These are phyloP conservation scores for Lagenidium sp. DNA, from an alignment of 352 stramenopile genomes.

Conservation along the genomic window DNA sequence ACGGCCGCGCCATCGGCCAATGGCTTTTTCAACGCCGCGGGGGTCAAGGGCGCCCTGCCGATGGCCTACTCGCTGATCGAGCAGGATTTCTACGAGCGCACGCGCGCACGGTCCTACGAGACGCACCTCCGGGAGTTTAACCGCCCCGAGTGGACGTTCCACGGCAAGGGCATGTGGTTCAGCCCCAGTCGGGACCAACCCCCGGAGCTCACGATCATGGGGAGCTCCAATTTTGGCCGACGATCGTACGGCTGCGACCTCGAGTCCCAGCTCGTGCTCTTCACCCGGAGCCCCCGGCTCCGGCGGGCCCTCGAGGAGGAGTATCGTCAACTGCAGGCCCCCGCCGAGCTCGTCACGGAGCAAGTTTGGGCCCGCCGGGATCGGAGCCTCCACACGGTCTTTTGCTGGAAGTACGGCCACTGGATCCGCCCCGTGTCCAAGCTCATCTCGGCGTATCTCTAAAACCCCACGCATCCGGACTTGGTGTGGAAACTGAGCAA, in stretches of 20 bases:
- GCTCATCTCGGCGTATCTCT: constrained; percentile 53
- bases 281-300: constrained; percentile 39
- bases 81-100: constrained; percentile 63
- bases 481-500: too few relatives aligned
- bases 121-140: constrained; percentile 63
- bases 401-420: constrained; percentile 65
- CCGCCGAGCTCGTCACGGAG: constrained; percentile 49
- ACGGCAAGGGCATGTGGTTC: constrained; percentile 83
- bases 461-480: too few relatives aligned
- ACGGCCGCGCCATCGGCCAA: constrained; percentile 59
- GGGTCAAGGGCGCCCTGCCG: constrained; percentile 63
- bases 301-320: constrained; percentile 36
- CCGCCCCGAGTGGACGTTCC: constrained; percentile 63
- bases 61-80: constrained; percentile 83
- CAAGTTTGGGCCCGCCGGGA: constrained; percentile 53
- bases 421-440: constrained; percentile 69
- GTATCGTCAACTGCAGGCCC: constrained; percentile 32
- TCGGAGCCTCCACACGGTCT: constrained; percentile 38
- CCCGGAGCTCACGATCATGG: constrained; percentile 47
- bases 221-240: constrained; percentile 74
- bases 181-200: constrained; percentile 15
- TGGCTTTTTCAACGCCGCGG: constrained; percentile 59
- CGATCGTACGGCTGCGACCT: constrained; percentile 70
- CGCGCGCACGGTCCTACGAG: constrained; percentile 20
- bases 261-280: constrained; percentile 65